Evolutionary conservation across 176 grass and related monocot species (phyloP), one percentile per base, ranked within the genome.

Genomic region (Juncus inflexus): DNA sequence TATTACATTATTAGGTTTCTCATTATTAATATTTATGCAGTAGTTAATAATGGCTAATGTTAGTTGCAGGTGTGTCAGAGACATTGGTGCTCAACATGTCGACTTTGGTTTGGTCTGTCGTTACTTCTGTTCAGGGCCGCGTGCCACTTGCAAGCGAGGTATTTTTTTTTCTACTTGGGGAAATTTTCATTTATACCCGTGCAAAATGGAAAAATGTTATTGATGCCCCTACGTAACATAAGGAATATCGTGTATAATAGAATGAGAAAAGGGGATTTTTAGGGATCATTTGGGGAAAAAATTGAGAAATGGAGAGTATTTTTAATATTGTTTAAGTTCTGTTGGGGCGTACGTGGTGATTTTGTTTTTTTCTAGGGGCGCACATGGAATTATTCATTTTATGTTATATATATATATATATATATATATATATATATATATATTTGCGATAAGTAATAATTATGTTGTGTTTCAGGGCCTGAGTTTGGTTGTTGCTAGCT

Each of bases 91-190:
- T 99, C 66, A 90, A 94, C 63, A 99, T 99, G 89, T 89, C 86
- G 64, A 84, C 95, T 81, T 76, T 94, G 55, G 77, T 78, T 49
- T 99, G 95, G 95, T 99, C 95, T 59, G 85, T 99, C 62, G 73
- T 99, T 76, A 84, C 86, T 45, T 78, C 89, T 37, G 80, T 87
- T 72, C 80, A 99, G 82, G 95, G 95, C 63, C 89, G 86, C 59
- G 78, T 85, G 42, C 95, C 95, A 15, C 89, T 99, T 80, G 89
- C 95, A 35, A 94, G 89, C 82, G 95, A 99, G 85, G 95, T 97
- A 80, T 75, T 55, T 61, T 72, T 80, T 84, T 80, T 49, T 70
- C 28, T 40, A 69, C 43, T 6, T 28, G 1, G 19, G 14, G 43
- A 28, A 52, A 74, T 63, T 52, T 77, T 37, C 15, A 66, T 49